Base-by-base conservation (phyloP, 2,329 filamentous ascomycete species). In the Aspergillus sp. region DNA sequence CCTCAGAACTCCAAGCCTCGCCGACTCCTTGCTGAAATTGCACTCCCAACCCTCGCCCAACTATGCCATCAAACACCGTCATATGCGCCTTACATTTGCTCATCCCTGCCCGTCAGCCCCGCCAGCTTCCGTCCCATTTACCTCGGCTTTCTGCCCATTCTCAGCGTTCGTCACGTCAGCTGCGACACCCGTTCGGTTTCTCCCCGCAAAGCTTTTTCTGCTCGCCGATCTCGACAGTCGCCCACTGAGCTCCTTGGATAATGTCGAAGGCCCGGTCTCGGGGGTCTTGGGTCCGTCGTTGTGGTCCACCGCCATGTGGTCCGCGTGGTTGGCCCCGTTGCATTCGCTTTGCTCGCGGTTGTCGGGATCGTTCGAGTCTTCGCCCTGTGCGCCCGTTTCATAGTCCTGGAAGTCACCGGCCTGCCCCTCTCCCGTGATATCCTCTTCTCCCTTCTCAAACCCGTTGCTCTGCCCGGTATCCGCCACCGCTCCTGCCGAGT, bases 41-140 rank as follows among this genome's bases (percentile, higher is more conserved):
- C n/a, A n/a, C n/a, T n/a, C n/a, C n/a, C n/a, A n/a, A n/a, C n/a
- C n/a, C n/a, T n/a, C n/a, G n/a, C n/a, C n/a, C n/a, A n/a, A n/a
- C n/a, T n/a, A n/a, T n/a, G n/a, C n/a, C n/a, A n/a, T n/a, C n/a
- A n/a, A n/a, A n/a, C n/a, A n/a, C n/a, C n/a, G n/a, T n/a, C n/a
- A n/a, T n/a, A n/a, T n/a, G n/a, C n/a, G n/a, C n/a, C n/a, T n/a
- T n/a, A n/a, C n/a, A n/a, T n/a, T n/a, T n/a, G n/a, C n/a, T n/a
- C n/a, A n/a, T n/a, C n/a, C 22, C 46, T 39, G 31, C 51, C 50
- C 15, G 39, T 42, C 44, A 33, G 56, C 51, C 2, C 44, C 44
- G 26, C 56, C 53, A 3, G 46, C 45, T 28, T 56, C 53, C 10
- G 40, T 42, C 5, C 47, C 52, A 25, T 52, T 49, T 5, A 40